Evolutionary conservation across 306 rosid genomes (phyloP), one percentile per base, ranked within the genome.

Genomic region (Dalbergia cochinchinensis): DNA sequence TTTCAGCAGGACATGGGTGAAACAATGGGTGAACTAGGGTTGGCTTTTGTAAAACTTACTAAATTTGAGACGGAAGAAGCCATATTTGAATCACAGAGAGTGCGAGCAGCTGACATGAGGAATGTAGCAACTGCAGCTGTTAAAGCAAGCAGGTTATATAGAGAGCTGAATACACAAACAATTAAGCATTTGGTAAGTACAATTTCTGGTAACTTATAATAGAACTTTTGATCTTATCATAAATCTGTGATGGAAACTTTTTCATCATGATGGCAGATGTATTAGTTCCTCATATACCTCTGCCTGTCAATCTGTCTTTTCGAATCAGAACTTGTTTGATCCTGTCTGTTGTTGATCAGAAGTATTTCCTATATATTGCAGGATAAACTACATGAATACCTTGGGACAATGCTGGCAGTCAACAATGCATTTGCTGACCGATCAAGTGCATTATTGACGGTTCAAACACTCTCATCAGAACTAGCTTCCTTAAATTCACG

Each of bases 1-100:
- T 89, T 86, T 71, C 99, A 96, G 87, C 99, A 96, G 85, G 99
- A 96, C 81, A 90, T 88, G 87, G 99, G 97, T 62, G 99, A 91
- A 79, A 91, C 98, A 65, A 81, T 91, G 93, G 99, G 99, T 48
- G 94, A 90, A 76, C 75, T 96, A 47, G 99, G 99, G 12, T 74
- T 96, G 82, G 96, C 93, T 7, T 96, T 96, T 88, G 89, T 96
- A 39, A 96, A 93, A 83, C 82, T 96, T 53, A 89, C 97, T 7
- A 96, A 96, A 51, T 96, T 96, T 80, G 99, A 96, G 91, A 90
- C 84, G 0, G 99, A 91, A 71, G 97, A 91, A 78, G 96, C 97
- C 4, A 9, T 80, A 19, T 82, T 88, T 20, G 88, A 86, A 39
- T 78, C 97, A 72, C 99, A 96, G 81, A 85, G 88, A 72, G 77